Evolutionary conservation across 371 early-diverging fungal species (phyloP), one percentile per base, ranked within the genome.

Genomic region (Lichtheimia corymbifera): DNA sequence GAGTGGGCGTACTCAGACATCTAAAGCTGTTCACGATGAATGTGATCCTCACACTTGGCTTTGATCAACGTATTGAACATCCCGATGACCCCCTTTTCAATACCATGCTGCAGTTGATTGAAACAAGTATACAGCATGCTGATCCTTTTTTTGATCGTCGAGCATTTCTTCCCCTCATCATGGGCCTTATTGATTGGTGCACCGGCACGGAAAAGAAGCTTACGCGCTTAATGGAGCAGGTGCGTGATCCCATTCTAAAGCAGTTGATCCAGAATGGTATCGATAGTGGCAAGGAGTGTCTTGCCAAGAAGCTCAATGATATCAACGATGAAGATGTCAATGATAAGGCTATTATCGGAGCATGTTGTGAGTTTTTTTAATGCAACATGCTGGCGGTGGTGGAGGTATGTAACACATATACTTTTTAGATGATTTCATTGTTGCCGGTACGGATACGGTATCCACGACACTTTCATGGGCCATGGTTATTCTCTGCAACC

Each of bases 371-470:
- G n/a, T 17, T 17, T 43, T n/a, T 25, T 13, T 24, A 25, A 17
- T 12, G 18, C 7, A 13, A 15, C 7, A 1, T 18, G 5, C 22
- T 22, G 2, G 1, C 22, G 22, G n/a, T n/a, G n/a, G n/a, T n/a
- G n/a, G n/a, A n/a, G 22, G 22, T 22, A 22, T 11, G 11, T 18
- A 43, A 17, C 9, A 14, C 9, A 25, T 1, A 1, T 5, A 18
- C 15, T 30, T 5, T 28, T 18, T 45, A 68, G 70, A 47, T 55
- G 69, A 68, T n/a, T 15, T 63, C 15, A 30, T 63, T 58, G 53
- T 24, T 41, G 68, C 63, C 13, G 68, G 64, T 6, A 27, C 64
- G 18, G 68, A 68, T 53, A 61, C 68, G 4, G 42, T 25, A 4
- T 41, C 68, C 7, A 40, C 45, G 1, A 58, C 68, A 25, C 15